A percentile compares a stretch with the other conserved stretches of the same genome.
phyloP scores from a whole-genome alignment of 345 rosid genomes.

The Heritiera fomes region DNA sequence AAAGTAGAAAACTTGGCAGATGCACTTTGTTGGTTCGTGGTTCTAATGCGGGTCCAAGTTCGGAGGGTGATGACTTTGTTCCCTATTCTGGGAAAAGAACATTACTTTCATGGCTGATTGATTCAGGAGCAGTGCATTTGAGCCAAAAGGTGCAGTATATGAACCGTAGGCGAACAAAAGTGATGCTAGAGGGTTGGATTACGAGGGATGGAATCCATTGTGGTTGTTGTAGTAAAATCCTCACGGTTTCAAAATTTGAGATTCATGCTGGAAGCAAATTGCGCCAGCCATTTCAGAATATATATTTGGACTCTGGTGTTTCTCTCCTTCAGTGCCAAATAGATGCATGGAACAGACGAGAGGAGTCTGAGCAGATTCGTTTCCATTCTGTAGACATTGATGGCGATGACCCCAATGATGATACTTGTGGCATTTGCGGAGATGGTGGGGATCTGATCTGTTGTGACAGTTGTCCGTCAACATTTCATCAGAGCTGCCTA shows the following conservation, averaged over 20 bases:
- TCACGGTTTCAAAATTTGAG: slow-evolving; percentile 70
- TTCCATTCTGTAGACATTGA: slow-evolving; percentile 58
- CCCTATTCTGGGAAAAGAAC: slow-evolving; percentile 79
- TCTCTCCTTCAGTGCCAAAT: slow-evolving; percentile 90
- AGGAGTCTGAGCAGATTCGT: slow-evolving; percentile 48
- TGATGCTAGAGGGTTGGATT: slow-evolving; percentile 75
- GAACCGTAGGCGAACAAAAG: slow-evolving; percentile 53
- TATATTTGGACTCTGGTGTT: slow-evolving; percentile 71
- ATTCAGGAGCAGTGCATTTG: slow-evolving; percentile 60
- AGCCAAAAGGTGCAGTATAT: slow-evolving; percentile 79
- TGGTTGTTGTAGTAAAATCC: slow-evolving; percentile 83
- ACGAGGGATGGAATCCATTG: slow-evolving; percentile 84
- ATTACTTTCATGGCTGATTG: slow-evolving; percentile 90
- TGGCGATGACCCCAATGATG: slow-evolving; percentile 96
- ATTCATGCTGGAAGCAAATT: slow-evolving; percentile 91
- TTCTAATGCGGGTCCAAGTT: slow-evolving; percentile 51
- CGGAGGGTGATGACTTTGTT: slow-evolving; percentile 65
- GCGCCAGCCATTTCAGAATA: slow-evolving; percentile 75
- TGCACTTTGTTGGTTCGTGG: slow-evolving; percentile 81
- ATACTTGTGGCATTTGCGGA: slow-evolving; percentile 95
- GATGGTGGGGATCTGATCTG: slow-evolving; percentile 97
- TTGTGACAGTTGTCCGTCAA: slow-evolving; percentile 96
- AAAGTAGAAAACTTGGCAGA: slow-evolving; percentile 72
- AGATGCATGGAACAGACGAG: slow-evolving; percentile 80
- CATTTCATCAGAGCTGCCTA: slow-evolving; percentile 88